Percentiles rank a stretch among this genome's conserved stretches.
Evolutionary conservation across 2,329 filamentous ascomycete genomes (phyloP).

Genomic region (Apiospora saccharicola): DNA sequence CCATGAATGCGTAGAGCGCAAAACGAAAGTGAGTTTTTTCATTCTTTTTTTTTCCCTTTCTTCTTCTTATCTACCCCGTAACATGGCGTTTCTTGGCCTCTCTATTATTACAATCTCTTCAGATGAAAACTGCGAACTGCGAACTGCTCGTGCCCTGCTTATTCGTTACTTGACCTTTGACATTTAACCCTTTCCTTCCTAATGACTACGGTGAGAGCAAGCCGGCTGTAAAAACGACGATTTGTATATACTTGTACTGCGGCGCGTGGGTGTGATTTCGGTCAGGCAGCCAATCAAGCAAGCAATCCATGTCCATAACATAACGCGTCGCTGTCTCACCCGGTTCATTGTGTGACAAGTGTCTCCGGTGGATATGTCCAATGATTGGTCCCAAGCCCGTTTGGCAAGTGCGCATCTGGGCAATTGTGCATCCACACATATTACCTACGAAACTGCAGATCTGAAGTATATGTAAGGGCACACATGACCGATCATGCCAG

Average conservation of each 20-base stretch:
- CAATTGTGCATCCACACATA: not conserved
- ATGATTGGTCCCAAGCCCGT: not conserved
- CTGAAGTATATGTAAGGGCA: not conserved
- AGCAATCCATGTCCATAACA: not conserved
- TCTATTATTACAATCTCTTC: not conserved
- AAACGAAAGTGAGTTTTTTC: conserved; percentile 70
- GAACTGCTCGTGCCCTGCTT: not conserved
- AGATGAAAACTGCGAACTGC: not conserved
- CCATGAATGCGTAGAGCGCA: conserved; percentile 80
- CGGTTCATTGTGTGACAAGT: conserved; percentile 12
- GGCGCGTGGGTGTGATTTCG: not conserved
- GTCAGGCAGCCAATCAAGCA: not conserved
- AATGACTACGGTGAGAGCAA: not conserved
- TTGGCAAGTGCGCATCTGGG: not conserved
- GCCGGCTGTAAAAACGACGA: not conserved
- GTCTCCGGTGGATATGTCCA: not conserved
- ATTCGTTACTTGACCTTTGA: not conserved
- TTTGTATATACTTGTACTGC: not conserved
- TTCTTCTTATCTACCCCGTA: not conserved
- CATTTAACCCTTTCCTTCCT: not conserved
- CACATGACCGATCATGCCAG: not conserved
- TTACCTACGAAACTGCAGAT: not conserved
- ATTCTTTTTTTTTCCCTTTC: too few species aligned
- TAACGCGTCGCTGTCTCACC: conserved; percentile 9
- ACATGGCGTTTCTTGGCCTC: not conserved